Evolutionary conservation across 805 yeast genomes (phyloP), one percentile per base, ranked within the genome.

Genomic region (Lipomyces starkeyi): DNA sequence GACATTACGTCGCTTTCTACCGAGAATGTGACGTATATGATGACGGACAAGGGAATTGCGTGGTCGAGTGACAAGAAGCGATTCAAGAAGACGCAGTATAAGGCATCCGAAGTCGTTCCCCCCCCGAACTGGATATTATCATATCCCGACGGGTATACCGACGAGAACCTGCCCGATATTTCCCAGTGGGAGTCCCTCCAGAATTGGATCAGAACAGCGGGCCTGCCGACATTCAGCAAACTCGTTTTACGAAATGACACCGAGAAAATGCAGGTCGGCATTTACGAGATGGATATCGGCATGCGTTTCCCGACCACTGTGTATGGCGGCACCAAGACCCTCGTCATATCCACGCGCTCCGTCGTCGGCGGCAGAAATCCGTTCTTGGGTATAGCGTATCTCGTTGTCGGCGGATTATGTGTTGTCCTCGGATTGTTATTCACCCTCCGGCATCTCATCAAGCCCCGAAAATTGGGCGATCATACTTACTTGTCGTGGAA

Each of bases 151-250:
- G 98, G 98, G 0, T 94, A 95, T 80, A 91, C 90, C n/a, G 88
- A 85, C 43, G 86, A 86, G 5, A 92, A 91, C 77, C 74, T 94
- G 69, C 97, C 97, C 2, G 89, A 91, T 76, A 77, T 94, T 59
- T 83, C 91, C 1, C 76, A 80, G 49, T 88, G 95, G 92, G 94
- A 91, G 76, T 88, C 88, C 72, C 85, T 94, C 74, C 97, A 93
- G 81, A 94, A 93, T 78, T 94, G 99, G 99, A 94, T 94, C 98
- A 87, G 97, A 75, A 93, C 98, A 0, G 97, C 98, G 0, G 97
- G 97, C 0, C 82, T 94, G 70, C 97, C 98, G 34, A 86, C 89
- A 13, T 94, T 95, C 76, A 87, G 90, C 83, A 94, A 95, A 77
- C 80, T 93, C 49, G 93, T 93, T 55, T 84, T 89, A 58, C 87